Evolutionary conservation across 78 protist genomes (phyloP).

Genomic region (Anaeramoeba ignava): DNA sequence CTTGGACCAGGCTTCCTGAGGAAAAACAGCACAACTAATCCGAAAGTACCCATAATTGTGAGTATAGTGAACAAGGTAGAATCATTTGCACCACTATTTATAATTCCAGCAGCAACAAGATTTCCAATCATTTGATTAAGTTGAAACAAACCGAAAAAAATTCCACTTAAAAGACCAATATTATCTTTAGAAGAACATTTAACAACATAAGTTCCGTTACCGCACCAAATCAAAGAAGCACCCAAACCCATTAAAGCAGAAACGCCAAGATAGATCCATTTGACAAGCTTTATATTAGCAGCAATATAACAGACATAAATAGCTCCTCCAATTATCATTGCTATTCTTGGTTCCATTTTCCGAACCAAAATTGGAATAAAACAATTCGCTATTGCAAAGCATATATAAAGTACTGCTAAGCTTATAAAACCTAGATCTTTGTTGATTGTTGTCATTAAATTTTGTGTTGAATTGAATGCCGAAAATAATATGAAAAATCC

Average conservation of each 20-base stretch:
- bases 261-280: not conserved
- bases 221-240: not conserved
- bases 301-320: not conserved
- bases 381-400: not conserved
- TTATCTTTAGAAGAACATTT: not conserved
- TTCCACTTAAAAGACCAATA: not conserved
- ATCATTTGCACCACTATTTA: not conserved
- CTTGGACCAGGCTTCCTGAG: not conserved
- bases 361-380: not conserved
- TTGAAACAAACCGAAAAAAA: not conserved
- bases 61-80: not conserved
- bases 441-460: not conserved
- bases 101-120: not conserved
- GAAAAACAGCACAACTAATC: not conserved
- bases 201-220: not conserved
- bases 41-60: not conserved
- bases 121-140: not conserved
- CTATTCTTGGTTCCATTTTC: not conserved
- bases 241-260: not conserved
- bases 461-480: not conserved
- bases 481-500: not conserved
- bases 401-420: not conserved
- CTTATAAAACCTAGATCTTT: not conserved
- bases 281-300: not conserved
- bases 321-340: not conserved